Conservation (phyloP, 768 basidiomycete species). For the Royoungia palumana region DNA sequence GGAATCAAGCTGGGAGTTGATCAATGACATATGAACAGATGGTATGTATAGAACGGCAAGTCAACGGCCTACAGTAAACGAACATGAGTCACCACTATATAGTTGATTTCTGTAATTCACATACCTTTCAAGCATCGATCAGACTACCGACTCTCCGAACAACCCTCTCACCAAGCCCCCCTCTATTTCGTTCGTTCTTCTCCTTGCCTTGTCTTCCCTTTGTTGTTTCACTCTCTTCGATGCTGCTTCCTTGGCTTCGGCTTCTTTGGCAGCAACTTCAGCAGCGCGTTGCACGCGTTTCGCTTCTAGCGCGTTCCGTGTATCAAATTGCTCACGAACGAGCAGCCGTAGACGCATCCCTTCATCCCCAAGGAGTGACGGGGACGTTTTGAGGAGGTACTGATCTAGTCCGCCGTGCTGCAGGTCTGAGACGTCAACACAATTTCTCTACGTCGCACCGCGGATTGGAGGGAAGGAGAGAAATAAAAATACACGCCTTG, state of each 20-base stretch:
- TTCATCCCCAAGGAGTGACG: slow-evolving; percentile 36
- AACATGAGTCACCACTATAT: neutral
- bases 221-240: slow-evolving; percentile 7
- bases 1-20: neutral
- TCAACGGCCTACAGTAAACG: neutral
- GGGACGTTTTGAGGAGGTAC: slow-evolving; percentile 54
- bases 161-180: slow-evolving; percentile 15
- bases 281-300: slow-evolving; percentile 17
- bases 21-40: neutral
- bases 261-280: slow-evolving; percentile 19
- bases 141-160: slow-evolving; percentile 11
- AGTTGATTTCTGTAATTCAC: neutral
- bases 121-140: too few relatives aligned
- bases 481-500: slow-evolving; percentile 49
- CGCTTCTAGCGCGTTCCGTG: slow-evolving; percentile 17
- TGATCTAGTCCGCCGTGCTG: slow-evolving; percentile 72
- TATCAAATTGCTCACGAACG: slow-evolving; percentile 32
- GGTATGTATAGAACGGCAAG: neutral
- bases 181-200: slow-evolving; percentile 2
- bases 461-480: neutral
- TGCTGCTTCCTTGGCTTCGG: slow-evolving; percentile 3
- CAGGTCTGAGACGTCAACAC: neutral
- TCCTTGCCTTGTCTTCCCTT: slow-evolving; percentile 3
- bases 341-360: slow-evolving; percentile 46
- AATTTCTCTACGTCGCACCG: too few relatives aligned